Percentiles rank a stretch among this genome's conserved stretches.
phyloP scores from a whole-genome alignment of 2,329 filamentous ascomycete species.

The Epichloe brachyelytri region DNA sequence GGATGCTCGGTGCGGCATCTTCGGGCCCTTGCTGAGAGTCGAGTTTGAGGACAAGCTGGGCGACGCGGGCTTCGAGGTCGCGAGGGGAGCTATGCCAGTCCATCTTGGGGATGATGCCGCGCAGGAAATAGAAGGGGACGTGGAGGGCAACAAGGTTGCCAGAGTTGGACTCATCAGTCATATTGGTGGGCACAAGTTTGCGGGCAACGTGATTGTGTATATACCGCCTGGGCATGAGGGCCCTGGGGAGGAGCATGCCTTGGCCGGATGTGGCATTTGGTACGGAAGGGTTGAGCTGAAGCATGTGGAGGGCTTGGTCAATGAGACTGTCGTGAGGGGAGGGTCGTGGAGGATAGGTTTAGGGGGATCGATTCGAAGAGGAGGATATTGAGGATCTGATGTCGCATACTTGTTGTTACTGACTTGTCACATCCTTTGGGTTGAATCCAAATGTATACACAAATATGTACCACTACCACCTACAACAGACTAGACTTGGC shows the following conservation, averaged over 20 bases:
- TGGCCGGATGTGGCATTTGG: conserved; percentile 66
- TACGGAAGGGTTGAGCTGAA: conserved; percentile 66
- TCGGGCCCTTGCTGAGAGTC: conserved; percentile 58
- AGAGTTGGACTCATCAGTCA: conserved; percentile 63
- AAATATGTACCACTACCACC: background rate
- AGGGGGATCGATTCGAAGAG: conserved; percentile 48
- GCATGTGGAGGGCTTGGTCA: conserved; percentile 64
- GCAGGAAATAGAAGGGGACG: conserved; percentile 11
- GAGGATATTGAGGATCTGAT: conserved; percentile 35
- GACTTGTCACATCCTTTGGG: no score
- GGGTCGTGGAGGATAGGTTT: conserved; percentile 57
- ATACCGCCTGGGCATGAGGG: conserved; percentile 43
- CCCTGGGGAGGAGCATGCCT: conserved; percentile 32
- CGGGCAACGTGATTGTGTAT: conserved; percentile 75
- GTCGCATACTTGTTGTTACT: no score
- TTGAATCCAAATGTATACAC: background rate
- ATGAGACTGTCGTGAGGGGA: conserved; percentile 54
- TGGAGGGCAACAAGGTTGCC: conserved; percentile 26
- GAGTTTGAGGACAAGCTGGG: conserved; percentile 56
- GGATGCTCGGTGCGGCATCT: conserved; percentile 68
- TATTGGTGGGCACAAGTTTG: conserved; percentile 75
- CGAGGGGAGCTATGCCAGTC: conserved; percentile 30
- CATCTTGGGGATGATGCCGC: conserved; percentile 2
- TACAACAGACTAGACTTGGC: background rate
- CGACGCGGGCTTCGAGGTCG: conserved; percentile 34